These are phyloP conservation scores for Thermochaetoides thermophila DNA, from an alignment of 495 filamentous ascomycete species.

Conservation along the genomic window DNA sequence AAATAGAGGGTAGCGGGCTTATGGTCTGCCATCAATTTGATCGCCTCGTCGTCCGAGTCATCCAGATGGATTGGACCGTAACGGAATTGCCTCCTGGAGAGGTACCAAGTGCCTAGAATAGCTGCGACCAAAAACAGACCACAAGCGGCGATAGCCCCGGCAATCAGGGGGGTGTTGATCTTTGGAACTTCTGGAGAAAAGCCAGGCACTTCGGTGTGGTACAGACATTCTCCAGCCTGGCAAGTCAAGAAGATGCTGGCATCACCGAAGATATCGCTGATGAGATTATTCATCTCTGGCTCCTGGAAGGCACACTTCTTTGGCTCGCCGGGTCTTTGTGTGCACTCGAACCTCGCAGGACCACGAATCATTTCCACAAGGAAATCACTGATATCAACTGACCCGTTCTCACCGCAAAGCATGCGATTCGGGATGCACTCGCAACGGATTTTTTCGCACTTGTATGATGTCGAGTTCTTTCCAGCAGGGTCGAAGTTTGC, in stretches of 20 bases:
- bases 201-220: constrained; percentile 81
- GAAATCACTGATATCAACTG: constrained; percentile 85
- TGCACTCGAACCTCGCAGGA: constrained; percentile 66
- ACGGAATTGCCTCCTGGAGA: constrained; percentile 57
- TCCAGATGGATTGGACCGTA: constrained; percentile 69
- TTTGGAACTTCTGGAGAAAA: constrained; percentile 78
- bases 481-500: constrained; percentile 45
- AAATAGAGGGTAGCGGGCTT: constrained; percentile 82
- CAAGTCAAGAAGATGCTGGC: constrained; percentile 73
- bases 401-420: constrained; percentile 81
- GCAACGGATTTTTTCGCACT: constrained; percentile 71
- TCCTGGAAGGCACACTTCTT: constrained; percentile 71
- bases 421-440: constrained; percentile 81
- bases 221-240: constrained; percentile 78
- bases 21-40: constrained; percentile 76
- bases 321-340: constrained; percentile 42
- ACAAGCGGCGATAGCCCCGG: constrained; percentile 78
- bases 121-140: constrained; percentile 76
- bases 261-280: constrained; percentile 79
- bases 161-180: constrained; percentile 95
- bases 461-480: constrained; percentile 69
- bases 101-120: constrained; percentile 74
- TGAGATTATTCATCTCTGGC: constrained; percentile 77
- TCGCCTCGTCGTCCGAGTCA: constrained; percentile 78
- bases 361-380: constrained; percentile 64